Percentiles rank a stretch among this genome's conserved stretches.
These are phyloP conservation scores for Pleomassaria siparia DNA, from an alignment of 2,329 filamentous ascomycete genomes.

Conservation along the genomic window DNA sequence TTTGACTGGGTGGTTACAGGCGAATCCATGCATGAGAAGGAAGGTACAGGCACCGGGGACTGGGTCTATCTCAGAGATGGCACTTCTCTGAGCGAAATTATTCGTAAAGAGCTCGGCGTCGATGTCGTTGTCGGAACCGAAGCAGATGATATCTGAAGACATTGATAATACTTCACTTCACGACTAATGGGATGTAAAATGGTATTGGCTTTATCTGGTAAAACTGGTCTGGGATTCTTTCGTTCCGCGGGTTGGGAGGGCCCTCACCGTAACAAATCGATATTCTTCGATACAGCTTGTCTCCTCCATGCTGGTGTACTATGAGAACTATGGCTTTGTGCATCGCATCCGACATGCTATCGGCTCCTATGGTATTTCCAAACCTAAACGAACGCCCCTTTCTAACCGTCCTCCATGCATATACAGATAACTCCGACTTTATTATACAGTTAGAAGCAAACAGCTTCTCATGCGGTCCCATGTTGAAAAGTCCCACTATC, in stretches of 20 bases:
- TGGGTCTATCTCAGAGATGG: constrained; percentile 91
- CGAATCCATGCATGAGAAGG: constrained; percentile 76
- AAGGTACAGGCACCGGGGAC: constrained; percentile 69
- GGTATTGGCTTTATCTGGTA: not conserved
- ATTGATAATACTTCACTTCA: not conserved
- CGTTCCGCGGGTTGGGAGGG: not conserved
- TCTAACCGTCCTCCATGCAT: constrained; percentile 16
- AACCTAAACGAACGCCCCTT: not conserved
- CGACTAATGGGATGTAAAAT: not conserved
- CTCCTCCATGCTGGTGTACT: no score
- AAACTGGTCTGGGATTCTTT: not conserved
- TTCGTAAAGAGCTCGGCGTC: constrained; percentile 75
- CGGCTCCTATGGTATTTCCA: constrained; percentile 6
- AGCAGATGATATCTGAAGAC: not conserved
- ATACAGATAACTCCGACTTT: constrained; percentile 15
- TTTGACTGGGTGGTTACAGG: constrained; percentile 83
- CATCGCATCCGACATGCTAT: not conserved
- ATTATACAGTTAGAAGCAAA: not conserved
- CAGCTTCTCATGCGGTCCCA: not conserved
- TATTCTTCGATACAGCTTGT: not conserved
- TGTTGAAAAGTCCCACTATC: not conserved
- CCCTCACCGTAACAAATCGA: not conserved
- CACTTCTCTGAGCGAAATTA: constrained; percentile 69
- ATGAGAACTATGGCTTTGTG: not conserved
- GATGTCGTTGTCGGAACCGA: constrained; percentile 48